Evolutionary conservation across 2,329 filamentous ascomycete species (phyloP), one percentile per base, ranked within the genome.

Genomic region (Fusarium sp.): DNA sequence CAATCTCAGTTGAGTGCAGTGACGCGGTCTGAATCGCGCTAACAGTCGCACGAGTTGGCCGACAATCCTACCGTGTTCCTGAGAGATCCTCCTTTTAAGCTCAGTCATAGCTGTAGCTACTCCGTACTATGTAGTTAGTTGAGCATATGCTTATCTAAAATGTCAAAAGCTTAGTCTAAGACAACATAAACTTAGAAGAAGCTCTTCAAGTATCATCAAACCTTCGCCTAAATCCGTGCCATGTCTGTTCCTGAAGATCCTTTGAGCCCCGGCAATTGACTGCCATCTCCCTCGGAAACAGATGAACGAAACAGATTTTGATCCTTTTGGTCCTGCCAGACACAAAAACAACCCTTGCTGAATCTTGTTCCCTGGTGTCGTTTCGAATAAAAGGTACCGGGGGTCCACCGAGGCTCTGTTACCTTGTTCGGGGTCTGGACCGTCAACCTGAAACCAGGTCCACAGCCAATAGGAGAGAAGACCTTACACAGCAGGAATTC

Each of bases 391-490:
- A 30, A 31, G 46, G 28, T 23, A n/a, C 34, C n/a, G 31, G 37
- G 37, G 54, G 48, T 26, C 62, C 61, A 34, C 53, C n/a, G 9
- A 49, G 62, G 54, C 61, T 21, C 30, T 66, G 61, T 65, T 61
- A 49, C 62, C 54, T 41, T 49, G 54, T 67, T 62, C 34, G 62
- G 31, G 23, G 48, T 48, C 62, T 44, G 50, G 30, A 37, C 64
- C 50, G 62, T 18, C 41, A 30, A 62, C 64, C 64, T 67, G 63
- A 67, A 68, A 69, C 65, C 37, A 18, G 54, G 56, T 25, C 53
- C 65, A 61, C 54, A 54, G 13, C 65, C 65, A 68, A 66, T 69
- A 52, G 14, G 53, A 65, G 48, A 65, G 18, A 65, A 44, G 61
- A 45, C 30, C 46, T 66, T 41, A 55, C 62, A 39, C 31, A 51